Percentiles rank a stretch among this genome's conserved stretches.
phyloP scores from a whole-genome alignment of 345 rosid species.

The Populus ilicifolia region DNA sequence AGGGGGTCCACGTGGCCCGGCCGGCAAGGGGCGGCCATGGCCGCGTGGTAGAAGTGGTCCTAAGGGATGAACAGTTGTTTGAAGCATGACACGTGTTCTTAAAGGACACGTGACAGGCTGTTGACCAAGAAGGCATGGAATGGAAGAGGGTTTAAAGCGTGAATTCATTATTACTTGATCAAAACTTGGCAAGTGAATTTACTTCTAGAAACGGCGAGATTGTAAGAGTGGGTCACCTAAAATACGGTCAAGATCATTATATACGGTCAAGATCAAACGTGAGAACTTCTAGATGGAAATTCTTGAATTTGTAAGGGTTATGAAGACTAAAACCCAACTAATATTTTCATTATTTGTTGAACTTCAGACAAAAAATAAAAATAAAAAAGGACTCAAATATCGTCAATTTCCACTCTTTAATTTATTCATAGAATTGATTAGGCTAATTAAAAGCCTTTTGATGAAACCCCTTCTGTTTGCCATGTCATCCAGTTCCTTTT shows the following conservation, averaged over 20 bases:
- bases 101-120: slow-evolving; percentile 38
- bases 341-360: too few relatives aligned
- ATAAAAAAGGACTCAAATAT: too few relatives aligned
- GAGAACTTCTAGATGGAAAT: not conserved
- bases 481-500: too few relatives aligned
- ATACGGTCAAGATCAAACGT: not conserved
- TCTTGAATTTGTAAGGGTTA: too few relatives aligned
- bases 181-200: not conserved
- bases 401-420: too few relatives aligned
- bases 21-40: slow-evolving; percentile 44
- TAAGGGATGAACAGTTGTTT: not conserved
- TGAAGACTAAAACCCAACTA: too few relatives aligned
- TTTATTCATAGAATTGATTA: too few relatives aligned
- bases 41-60: slow-evolving; percentile 58
- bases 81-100: slow-evolving; percentile 12
- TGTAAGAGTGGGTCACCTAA: too few relatives aligned
- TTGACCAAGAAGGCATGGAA: slow-evolving; percentile 10
- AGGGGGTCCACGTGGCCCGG: slow-evolving; percentile 43
- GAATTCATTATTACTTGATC: not conserved
- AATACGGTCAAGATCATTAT: not conserved
- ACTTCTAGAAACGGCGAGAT: too few relatives aligned
- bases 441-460: too few relatives aligned
- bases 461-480: too few relatives aligned
- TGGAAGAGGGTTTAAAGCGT: not conserved
- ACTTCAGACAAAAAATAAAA: too few relatives aligned